Percentiles rank a stretch among this genome's conserved stretches.
Evolutionary conservation across 805 yeast species (phyloP).

Genomic region (Yamadazyma olivae): DNA sequence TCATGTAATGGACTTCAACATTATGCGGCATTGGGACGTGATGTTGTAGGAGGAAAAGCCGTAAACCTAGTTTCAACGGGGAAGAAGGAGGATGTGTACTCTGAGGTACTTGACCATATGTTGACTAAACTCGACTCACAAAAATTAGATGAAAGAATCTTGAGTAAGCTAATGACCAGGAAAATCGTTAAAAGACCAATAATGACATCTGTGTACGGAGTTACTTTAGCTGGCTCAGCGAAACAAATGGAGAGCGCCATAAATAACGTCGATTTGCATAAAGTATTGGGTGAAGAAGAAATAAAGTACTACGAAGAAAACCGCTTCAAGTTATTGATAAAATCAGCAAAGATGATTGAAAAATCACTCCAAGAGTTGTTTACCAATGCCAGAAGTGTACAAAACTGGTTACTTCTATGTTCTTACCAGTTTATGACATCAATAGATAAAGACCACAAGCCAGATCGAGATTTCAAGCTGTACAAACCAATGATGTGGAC

Average conservation of each 20-base stretch:
- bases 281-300: constrained; percentile 1
- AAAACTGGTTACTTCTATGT: constrained; percentile 33
- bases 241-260: constrained; percentile 24
- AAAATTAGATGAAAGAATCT: constrained; percentile 14
- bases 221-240: constrained; percentile 35
- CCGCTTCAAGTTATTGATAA: constrained; percentile 7
- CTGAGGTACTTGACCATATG: constrained; percentile 27
- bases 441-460: constrained; percentile 1
- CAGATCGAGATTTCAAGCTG: constrained; percentile 16
- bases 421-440: constrained; percentile 21
- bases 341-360: constrained; percentile 20
- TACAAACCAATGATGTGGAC: constrained; percentile 38
- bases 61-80: constrained; percentile 27
- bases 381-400: constrained; percentile 28
- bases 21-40: constrained; percentile 87
- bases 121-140: constrained; percentile 10
- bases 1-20: constrained; percentile 85
- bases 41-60: constrained; percentile 33
- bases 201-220: constrained; percentile 47
- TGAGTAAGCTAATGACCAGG: constrained; percentile 20
- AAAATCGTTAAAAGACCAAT: constrained; percentile 40
- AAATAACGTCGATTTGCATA: constrained; percentile 4
- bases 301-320: constrained; percentile 4
- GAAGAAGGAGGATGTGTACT: constrained; percentile 31
- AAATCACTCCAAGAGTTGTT: constrained; percentile 28